These are phyloP conservation scores for Leccinum ochraceum DNA, from an alignment of 768 basidiomycete genomes.

Conservation along the genomic window DNA sequence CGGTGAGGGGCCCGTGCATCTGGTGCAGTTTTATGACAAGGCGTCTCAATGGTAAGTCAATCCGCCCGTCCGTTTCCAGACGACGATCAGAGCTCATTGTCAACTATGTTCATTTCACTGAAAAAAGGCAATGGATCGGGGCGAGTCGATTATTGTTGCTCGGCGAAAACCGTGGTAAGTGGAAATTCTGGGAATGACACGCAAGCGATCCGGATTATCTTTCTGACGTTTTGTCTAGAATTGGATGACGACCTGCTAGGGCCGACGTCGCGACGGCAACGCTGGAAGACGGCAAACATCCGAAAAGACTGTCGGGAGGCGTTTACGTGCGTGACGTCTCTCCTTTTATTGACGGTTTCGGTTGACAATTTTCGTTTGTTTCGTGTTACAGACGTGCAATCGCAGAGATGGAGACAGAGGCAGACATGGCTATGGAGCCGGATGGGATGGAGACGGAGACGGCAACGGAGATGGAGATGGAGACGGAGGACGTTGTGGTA, in stretches of 20 bases:
- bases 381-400: slow-evolving; percentile 38
- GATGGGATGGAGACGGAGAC: slow-evolving; percentile 8
- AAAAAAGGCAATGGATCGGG: slow-evolving; percentile 61
- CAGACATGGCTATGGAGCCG: slow-evolving; percentile 14
- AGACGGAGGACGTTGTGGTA: background rate
- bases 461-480: background rate
- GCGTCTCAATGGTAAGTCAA: slow-evolving; percentile 56
- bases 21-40: slow-evolving; percentile 83
- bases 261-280: slow-evolving; percentile 50
- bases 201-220: background rate
- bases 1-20: slow-evolving; percentile 48
- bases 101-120: background rate
- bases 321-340: slow-evolving; percentile 50
- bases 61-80: background rate
- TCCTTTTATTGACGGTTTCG: background rate
- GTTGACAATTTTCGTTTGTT: background rate
- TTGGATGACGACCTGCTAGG: slow-evolving; percentile 67
- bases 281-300: slow-evolving; percentile 55
- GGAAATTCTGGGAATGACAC: background rate
- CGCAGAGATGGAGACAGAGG: slow-evolving; percentile 48
- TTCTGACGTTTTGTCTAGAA: slow-evolving; percentile 38
- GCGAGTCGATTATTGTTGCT: slow-evolving; percentile 59
- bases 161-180: slow-evolving; percentile 68
- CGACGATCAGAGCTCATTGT: slow-evolving; percentile 1
- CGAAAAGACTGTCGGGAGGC: slow-evolving; percentile 61